Base-by-base conservation (phyloP, 2,329 filamentous ascomycete genomes). In the Fusarium anguioides region DNA sequence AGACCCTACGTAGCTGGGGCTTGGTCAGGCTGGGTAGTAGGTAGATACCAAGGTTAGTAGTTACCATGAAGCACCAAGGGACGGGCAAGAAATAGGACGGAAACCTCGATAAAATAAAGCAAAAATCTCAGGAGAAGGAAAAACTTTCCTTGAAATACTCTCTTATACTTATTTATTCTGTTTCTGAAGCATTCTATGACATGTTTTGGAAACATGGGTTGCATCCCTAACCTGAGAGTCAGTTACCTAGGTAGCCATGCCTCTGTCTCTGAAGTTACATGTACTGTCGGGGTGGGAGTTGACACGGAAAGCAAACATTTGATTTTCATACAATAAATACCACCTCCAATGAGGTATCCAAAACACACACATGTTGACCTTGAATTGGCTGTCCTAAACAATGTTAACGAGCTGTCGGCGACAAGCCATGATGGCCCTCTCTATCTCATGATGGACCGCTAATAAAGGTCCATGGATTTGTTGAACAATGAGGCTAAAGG, bases 401-500 rank as follows among this genome's bases (percentile, higher is more conserved):
- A 44, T 26, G 24, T 49, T 20, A 27, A 50, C 6, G 36, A 31
- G 37, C 21, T 36, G 23, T 20, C 35, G 37, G 45, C 29, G 40
- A 66, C 49, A 55, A 50, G 48, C 50, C 65, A 68, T 68, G 65
- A 68, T 68, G 65, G 35, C 27, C 31, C 29, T 59, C n/a, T 23
- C 27, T 55, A 27, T 62, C 41, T 60, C 65, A 68, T 68, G 65
- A 68, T 68, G 48, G 37, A 57, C 54, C 29, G 29, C 65, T 37
- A 39, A 56, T 37, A 39, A 56, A 66, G 27, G 39, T 64, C 47
- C 54, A 57, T 61, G 49, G 24, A 57, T 52, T 39, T 33, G 48
- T 54, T 68, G 33, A 9, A 54, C 37, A 26, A 45, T 29, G 21
- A 56, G 48, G 46, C 48, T 51, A 51, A 51, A 33, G 48, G 37